These are phyloP conservation scores for Picea glauca DNA, from an alignment of 75 land plant species.

Conservation along the genomic window DNA sequence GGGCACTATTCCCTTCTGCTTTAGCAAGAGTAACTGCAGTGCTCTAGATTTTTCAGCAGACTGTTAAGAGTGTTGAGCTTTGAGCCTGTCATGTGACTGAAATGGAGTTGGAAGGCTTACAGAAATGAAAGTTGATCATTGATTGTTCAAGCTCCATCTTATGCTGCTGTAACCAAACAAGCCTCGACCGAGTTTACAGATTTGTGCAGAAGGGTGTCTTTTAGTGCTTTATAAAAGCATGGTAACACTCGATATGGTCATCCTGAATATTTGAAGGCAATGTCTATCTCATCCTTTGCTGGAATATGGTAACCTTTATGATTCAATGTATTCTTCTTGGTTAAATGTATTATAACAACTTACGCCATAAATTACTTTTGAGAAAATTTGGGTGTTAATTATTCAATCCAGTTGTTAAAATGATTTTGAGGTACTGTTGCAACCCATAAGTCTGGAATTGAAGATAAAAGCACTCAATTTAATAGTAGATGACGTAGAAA, in stretches of 20 bases:
- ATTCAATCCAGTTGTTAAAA: too few species aligned
- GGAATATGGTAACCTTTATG: background rate
- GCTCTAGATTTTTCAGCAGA: too few species aligned
- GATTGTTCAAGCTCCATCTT: background rate
- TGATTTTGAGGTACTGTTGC: too few species aligned
- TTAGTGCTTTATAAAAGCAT: too few species aligned
- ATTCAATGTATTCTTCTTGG: background rate
- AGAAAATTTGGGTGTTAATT: background rate
- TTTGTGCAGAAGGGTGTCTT: too few species aligned
- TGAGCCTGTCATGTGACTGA: background rate
- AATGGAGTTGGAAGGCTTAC: background rate
- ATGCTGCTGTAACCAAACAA: background rate
- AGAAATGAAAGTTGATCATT: background rate
- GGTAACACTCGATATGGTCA: background rate
- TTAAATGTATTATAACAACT: background rate
- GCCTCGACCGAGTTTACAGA: background rate
- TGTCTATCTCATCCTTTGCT: background rate
- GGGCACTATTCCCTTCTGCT: background rate
- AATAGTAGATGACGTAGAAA: too few species aligned
- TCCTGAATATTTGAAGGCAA: conserved; percentile 3
- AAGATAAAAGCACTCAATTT: too few species aligned
- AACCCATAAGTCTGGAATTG: too few species aligned
- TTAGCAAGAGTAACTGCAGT: too few species aligned
- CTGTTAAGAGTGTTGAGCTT: background rate
- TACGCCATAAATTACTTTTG: background rate